A percentile compares a stretch with the other conserved stretches of the same genome.
phyloP scores from a whole-genome alignment of 192 early-diverging fungal genomes.

The Thamnidium elegans region DNA sequence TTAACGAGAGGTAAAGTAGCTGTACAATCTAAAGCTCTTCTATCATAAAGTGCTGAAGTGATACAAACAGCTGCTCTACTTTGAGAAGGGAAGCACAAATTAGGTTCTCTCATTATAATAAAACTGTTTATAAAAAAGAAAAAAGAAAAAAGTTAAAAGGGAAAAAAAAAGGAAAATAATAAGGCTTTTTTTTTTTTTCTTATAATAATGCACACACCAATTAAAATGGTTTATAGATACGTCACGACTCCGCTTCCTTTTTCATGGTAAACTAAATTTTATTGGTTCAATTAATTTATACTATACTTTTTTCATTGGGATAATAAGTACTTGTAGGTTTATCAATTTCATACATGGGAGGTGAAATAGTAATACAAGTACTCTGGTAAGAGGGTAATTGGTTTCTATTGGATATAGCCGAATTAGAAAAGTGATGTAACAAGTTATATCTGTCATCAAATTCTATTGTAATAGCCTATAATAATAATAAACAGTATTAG shows the following conservation, averaged over 20 bases:
- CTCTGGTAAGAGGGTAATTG: conserved; percentile 1
- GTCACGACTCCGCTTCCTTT: too few relatives aligned
- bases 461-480: conserved; percentile 30
- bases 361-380: background rate
- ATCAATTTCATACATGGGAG: background rate
- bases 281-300: conserved; percentile 1
- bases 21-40: conserved; percentile 87
- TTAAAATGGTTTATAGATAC: too few relatives aligned
- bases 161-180: conserved; percentile 6
- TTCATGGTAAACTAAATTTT: too few relatives aligned
- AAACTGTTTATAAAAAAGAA: background rate
- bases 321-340: conserved; percentile 5
- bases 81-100: conserved; percentile 74
- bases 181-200: background rate
- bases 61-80: conserved; percentile 82
- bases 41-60: conserved; percentile 83
- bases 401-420: too few relatives aligned
- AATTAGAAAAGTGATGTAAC: conserved; percentile 26
- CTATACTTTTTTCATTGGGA: conserved; percentile 16
- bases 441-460: conserved; percentile 31
- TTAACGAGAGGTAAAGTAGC: conserved; percentile 84
- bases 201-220: too few relatives aligned
- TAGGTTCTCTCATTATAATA: conserved; percentile 73
- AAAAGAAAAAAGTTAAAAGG: conserved; percentile 13
- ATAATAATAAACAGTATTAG: conserved; percentile 4